Percentiles rank a stretch among this genome's conserved stretches.
Conservation (phyloP, 768 basidiomycete species). For the Boletus sp. region DNA sequence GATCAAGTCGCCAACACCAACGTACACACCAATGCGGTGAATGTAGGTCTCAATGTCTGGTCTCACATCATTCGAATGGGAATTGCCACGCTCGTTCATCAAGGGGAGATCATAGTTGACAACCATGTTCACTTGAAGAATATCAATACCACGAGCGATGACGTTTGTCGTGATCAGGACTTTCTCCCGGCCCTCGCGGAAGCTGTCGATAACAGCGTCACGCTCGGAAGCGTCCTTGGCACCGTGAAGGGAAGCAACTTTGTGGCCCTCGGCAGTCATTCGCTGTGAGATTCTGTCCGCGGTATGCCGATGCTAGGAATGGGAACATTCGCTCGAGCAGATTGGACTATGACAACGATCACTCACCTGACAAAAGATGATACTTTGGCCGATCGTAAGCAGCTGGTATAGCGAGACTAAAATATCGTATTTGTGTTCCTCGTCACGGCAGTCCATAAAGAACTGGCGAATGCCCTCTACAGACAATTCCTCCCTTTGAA, state of each 20-base stretch:
- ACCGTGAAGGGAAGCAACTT: conserved; percentile 94
- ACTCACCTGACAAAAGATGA: conserved; percentile 93
- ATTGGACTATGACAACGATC: not conserved
- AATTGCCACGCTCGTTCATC: conserved; percentile 62
- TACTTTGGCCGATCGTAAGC: conserved; percentile 94
- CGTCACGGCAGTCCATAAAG: conserved; percentile 93
- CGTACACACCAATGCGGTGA: conserved; percentile 84
- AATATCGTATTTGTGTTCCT: conserved; percentile 93
- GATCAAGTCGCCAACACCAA: not conserved
- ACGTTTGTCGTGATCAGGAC: conserved; percentile 99
- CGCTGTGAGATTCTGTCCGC: conserved; percentile 89
- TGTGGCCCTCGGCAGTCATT: conserved; percentile 92
- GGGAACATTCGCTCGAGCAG: not conserved
- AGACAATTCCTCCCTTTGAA: conserved; percentile 89
- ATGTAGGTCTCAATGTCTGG: conserved; percentile 98
- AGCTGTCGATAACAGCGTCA: conserved; percentile 89
- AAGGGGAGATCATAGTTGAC: conserved; percentile 97
- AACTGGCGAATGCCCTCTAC: conserved; percentile 95
- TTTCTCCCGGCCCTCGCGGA: conserved; percentile 95
- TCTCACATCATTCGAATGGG: conserved; percentile 44
- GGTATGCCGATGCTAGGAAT: conserved; percentile 73
- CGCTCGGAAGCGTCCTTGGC: conserved; percentile 88
- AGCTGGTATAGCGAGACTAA: conserved; percentile 86
- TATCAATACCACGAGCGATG: conserved; percentile 96
- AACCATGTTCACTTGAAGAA: conserved; percentile 99